phyloP scores from a whole-genome alignment of 2,329 filamentous ascomycete genomes.

The Neopestalotiopsis rosae region DNA sequence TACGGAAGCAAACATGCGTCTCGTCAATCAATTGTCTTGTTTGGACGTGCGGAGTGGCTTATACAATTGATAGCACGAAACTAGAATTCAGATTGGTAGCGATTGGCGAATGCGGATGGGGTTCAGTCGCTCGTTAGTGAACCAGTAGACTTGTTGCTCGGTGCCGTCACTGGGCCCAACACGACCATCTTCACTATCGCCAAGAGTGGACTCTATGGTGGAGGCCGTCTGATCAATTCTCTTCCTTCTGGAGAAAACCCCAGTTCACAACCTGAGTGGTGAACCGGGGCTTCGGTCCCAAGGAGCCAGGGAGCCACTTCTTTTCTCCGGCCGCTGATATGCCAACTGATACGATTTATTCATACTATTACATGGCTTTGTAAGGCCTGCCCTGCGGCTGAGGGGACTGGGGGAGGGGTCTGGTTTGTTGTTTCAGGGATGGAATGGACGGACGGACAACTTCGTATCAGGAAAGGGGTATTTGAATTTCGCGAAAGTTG shows the following conservation, averaged over 20 bases:
- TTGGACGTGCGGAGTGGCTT: neutral
- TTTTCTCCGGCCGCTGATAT: neutral
- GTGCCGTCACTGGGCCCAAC: neutral
- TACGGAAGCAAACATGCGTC: neutral
- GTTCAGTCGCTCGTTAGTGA: too few species aligned
- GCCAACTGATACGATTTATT: neutral
- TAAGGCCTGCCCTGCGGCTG: neutral
- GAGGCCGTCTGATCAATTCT: neutral
- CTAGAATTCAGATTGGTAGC: neutral
- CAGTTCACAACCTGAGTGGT: neutral
- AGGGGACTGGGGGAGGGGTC: neutral
- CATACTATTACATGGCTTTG: neutral
- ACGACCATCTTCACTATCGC: neutral
- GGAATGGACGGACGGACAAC: neutral
- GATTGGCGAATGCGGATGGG: neutral
- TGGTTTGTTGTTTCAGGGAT: neutral
- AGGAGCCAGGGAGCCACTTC: neutral
- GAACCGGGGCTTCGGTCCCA: neutral
- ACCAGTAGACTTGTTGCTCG: neutral
- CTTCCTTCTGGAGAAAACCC: neutral
- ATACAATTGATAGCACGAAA: neutral
- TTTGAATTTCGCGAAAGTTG: slow-evolving; percentile 2
- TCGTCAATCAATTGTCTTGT: neutral
- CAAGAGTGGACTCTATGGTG: neutral
- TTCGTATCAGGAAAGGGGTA: slow-evolving; percentile 3